Evolutionary conservation across 225 moss, liverwort and hornwort genomes (phyloP), one percentile per base, ranked within the genome.

Genomic region (Climacium dendroides): DNA sequence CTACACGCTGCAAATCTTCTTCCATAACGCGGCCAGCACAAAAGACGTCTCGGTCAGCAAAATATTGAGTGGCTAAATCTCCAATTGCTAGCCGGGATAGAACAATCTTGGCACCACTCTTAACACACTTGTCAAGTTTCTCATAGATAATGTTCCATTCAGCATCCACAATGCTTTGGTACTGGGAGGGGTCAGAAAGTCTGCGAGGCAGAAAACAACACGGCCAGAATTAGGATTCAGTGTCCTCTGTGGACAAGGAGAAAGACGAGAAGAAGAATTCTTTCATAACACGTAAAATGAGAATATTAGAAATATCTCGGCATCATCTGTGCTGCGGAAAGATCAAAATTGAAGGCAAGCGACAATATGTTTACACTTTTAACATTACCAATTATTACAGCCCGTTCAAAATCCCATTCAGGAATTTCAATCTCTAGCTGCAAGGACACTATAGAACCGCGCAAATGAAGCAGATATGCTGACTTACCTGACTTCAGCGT

Each of bases 131-230:
- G 72, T 99, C 95, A 69, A 96, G 93, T 83, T 99, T 99, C 53
- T 97, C 98, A 73, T 97, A 99, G 30, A 99, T 97, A 66, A 97
- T 99, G 85, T 99, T 99, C 98, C 98, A 99, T 90, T 97, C 97
- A 82, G 97, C 98, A 90, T 99, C 98, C 84, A 99, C 98, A 65
- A 99, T 97, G 74, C 96, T 95, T 85, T 99, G 96, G 88, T 97
- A 99, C 87, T 97, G 98, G 78, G 93, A 45, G 64, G 98, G 98
- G 88, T 99, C 98, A 52, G 97, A 95, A 59, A 99, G 93, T 87
- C 98, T 99, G 87, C 78, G 32, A 87, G 39, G 52, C 24, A 81
- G 59, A 48, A 74, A 87, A 66, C 29, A 39, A 59, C 13, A 67
- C 14, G 48, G 69, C 37, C 50, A 78, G 22, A 39, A 7, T 77